Evolutionary conservation across 2,329 filamentous ascomycete genomes (phyloP), one percentile per base, ranked within the genome.

Genomic region (Botrytis byssoidea): DNA sequence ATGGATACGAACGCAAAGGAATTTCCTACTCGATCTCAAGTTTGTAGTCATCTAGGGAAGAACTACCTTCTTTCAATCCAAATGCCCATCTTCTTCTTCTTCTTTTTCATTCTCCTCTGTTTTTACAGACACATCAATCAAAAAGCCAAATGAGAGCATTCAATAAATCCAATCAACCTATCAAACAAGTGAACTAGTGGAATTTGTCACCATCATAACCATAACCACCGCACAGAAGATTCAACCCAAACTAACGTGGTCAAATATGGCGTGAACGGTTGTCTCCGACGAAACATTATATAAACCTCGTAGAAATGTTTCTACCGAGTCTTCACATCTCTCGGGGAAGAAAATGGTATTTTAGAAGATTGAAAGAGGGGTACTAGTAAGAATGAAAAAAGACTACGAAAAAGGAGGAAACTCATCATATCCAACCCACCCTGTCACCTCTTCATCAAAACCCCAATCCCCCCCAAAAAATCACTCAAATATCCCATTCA

Each of bases 141-240:
- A 12, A 1, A 25, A 1, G 25, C 4, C 25, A n/a, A 4, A 51
- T 25, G 4, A 25, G 1, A 0, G 48, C 10, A 1, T 51, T 51
- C 2, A 6, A 14, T 46, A 16, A 12, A 3, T n/a, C 10, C 14
- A 14, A 51, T 14, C 1, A 51, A n/a, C n/a, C 48, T n/a, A n/a
- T 7, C n/a, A n/a, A n/a, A n/a, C 6, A 6, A 51, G 0, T 3
- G 1, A 14, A 51, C 25, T 14, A 0, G 5, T n/a, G 4, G 12
- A 2, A 51, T n/a, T n/a, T n/a, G 14, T 1, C 2, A n/a, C 12
- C 0, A 12, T 51, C 5, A 5, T n/a, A 12, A 48, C 42, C 42
- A 7, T 20, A 20, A 12, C 4, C 25, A 25, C 4, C 3, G 22
- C 22, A 12, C 46, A 2, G 4, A 51, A 25, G 5, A 1, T 51